These are phyloP conservation scores for Komagataella populi DNA, from an alignment of 805 yeast genomes.

Conservation along the genomic window DNA sequence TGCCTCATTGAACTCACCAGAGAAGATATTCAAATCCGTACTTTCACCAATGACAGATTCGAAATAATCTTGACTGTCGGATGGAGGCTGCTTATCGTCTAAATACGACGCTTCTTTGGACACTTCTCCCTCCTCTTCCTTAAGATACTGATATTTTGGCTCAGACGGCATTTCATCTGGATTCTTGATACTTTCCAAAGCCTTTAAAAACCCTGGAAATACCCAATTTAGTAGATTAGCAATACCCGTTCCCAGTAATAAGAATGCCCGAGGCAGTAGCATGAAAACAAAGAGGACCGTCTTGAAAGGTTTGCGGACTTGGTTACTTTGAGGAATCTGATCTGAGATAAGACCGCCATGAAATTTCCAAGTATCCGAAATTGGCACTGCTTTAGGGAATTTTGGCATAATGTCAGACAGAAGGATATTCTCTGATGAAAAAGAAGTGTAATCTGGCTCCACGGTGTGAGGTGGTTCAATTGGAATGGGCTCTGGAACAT, in stretches of 20 bases:
- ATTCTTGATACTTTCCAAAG: slow-evolving; percentile 14
- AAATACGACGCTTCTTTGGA: slow-evolving; percentile 4
- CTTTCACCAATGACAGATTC: slow-evolving; percentile 11
- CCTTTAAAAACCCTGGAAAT: slow-evolving; percentile 18
- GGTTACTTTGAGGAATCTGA: not conserved
- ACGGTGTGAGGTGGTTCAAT: slow-evolving; percentile 3
- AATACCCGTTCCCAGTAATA: slow-evolving; percentile 26
- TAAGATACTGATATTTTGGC: slow-evolving; percentile 11
- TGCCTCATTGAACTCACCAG: slow-evolving; percentile 27
- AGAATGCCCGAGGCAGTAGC: slow-evolving; percentile 38
- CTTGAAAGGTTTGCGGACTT: slow-evolving; percentile 6
- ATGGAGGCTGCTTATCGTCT: slow-evolving; percentile 8
- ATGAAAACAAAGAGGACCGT: slow-evolving; percentile 38
- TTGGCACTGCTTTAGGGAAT: slow-evolving; percentile 21
- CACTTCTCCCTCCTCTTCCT: slow-evolving; percentile 2
- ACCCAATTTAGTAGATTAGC: slow-evolving; percentile 18
- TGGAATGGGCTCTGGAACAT: slow-evolving; percentile 2
- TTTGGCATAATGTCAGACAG: slow-evolving; percentile 15
- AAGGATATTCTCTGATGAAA: not conserved
- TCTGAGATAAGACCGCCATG: slow-evolving; percentile 14
- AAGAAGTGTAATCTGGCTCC: slow-evolving; percentile 3
- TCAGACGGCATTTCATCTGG: slow-evolving; percentile 17
- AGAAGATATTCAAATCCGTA: slow-evolving; percentile 14
- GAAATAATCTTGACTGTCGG: slow-evolving; percentile 6
- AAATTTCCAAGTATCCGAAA: slow-evolving; percentile 21